A percentile compares a stretch with the other conserved stretches of the same genome.
These are phyloP conservation scores for Crithidia fasciculata DNA, from an alignment of 208 protist genomes.

Conservation along the genomic window DNA sequence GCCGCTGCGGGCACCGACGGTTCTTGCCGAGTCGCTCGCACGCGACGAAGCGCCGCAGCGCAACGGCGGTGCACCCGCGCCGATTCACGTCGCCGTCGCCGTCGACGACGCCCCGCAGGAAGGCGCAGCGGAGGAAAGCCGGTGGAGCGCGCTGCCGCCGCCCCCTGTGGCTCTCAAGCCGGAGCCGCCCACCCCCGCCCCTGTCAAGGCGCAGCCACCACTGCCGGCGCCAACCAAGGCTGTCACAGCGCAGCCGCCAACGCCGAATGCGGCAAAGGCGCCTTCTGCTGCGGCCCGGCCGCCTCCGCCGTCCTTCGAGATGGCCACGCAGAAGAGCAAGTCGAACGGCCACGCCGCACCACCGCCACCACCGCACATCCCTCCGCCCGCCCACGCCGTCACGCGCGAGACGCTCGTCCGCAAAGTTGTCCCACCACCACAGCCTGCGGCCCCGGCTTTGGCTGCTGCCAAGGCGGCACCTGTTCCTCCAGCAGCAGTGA, in stretches of 20 bases:
- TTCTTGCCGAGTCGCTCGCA: neutral
- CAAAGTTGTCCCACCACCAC: neutral
- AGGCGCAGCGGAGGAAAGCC: too few relatives aligned
- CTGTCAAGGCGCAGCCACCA: neutral
- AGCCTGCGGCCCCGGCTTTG: too few relatives aligned
- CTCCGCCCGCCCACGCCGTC: neutral
- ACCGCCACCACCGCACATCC: neutral
- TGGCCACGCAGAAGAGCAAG: neutral
- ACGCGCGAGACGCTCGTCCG: neutral
- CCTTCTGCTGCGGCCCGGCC: neutral
- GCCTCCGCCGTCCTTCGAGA: neutral
- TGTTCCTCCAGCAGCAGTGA: neutral
- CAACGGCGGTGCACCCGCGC: neutral
- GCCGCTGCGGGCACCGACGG: constrained; percentile 8
- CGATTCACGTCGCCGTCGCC: neutral
- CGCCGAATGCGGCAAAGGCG: neutral
- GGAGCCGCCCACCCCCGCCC: too few relatives aligned
- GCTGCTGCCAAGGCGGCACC: neutral
- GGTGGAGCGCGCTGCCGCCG: too few relatives aligned
- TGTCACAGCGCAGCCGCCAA: neutral
- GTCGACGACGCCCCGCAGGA: too few relatives aligned
- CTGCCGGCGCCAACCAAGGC: neutral
- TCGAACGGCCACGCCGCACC: neutral
- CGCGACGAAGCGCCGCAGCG: neutral
- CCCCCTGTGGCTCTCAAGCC: too few relatives aligned